phyloP scores from a whole-genome alignment of 139 green algal species.

The Chlorella vulgaris region DNA sequence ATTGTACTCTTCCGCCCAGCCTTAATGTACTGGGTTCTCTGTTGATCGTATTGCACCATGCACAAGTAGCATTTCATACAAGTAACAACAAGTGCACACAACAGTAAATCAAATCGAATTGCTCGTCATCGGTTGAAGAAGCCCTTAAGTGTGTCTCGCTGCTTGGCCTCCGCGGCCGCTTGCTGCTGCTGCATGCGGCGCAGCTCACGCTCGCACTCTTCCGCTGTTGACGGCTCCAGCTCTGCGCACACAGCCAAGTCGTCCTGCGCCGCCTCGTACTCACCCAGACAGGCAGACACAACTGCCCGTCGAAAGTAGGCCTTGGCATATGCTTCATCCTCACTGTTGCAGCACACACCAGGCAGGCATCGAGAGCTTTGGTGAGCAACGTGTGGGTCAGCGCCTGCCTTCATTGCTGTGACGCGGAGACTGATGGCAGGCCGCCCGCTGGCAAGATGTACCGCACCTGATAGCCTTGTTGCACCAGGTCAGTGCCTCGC shows the following conservation, averaged over 20 bases:
- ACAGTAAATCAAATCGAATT: no score
- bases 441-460: neutral
- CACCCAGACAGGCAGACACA: conserved; percentile 10
- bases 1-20: no score
- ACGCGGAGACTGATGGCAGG: no score
- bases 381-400: no score
- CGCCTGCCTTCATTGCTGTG: no score
- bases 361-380: no score
- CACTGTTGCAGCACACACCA: conserved; percentile 5
- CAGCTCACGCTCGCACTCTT: conserved; percentile 39
- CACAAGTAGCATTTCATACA: no score
- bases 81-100: no score
- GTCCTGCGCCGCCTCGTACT: conserved; percentile 21
- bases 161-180: conserved; percentile 33
- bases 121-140: conserved; percentile 22
- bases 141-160: conserved; percentile 22
- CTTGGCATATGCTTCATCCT: conserved; percentile 38
- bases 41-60: no score
- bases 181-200: conserved; percentile 16
- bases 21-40: no score
- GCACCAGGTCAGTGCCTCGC: conserved; percentile 43
- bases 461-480: conserved; percentile 42
- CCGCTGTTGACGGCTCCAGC: conserved; percentile 22
- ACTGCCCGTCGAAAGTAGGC: conserved; percentile 43
- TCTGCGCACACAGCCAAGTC: conserved; percentile 27